Base-by-base conservation (phyloP, 495 filamentous ascomycete species). In the Hyphodiscus hymeniophilus region DNA sequence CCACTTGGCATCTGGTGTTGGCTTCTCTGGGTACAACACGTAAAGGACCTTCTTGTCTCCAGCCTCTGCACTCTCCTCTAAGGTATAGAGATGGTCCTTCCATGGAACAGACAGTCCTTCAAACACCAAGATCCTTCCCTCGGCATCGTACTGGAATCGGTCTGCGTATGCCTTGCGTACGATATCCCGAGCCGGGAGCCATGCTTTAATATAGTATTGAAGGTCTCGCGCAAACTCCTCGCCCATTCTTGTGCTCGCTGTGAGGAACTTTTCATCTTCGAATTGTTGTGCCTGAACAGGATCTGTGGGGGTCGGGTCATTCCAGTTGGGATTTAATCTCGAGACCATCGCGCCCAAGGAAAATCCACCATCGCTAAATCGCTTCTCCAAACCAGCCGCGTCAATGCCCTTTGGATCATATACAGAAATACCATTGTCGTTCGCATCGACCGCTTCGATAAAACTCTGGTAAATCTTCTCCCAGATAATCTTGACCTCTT, bases 381-480 rank as follows among this genome's bases (percentile, higher is more conserved):
- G 74, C 68, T 87, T 89, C 63, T 85, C 64, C 34, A 95, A 58
- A 11, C 76, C 79, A 1, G 84, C 82, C 7, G 75, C 74, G 15
- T 66, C 60, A 7, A 94, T 56, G 5, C 68, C 78, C 6, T 72
- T 71, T 1, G 79, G 61, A 57, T 91, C 85, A 65, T 95, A 95
- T 34, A 66, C 79, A 15, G 75, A 76, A 60, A 98, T 85, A 51
- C 92, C 92, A 66, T 98, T 98, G 70, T 98, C 92, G 63, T 97
- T 90, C 47, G 89, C 92, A 66, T 98, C 92, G 33, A 98, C 79
- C 15, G 92, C 87, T 67, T 98, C 92, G 65, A 98, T 79, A 66
- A 97, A 95, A 59, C 85, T 83, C 39, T 80, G 81, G 73, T 98
- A 98, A 20, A 98, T 62, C 70, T 97, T 96, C 59, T 80, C 71